phyloP scores from a whole-genome alignment of 805 yeast species.

The Lipomyces spencermartinsiae region DNA sequence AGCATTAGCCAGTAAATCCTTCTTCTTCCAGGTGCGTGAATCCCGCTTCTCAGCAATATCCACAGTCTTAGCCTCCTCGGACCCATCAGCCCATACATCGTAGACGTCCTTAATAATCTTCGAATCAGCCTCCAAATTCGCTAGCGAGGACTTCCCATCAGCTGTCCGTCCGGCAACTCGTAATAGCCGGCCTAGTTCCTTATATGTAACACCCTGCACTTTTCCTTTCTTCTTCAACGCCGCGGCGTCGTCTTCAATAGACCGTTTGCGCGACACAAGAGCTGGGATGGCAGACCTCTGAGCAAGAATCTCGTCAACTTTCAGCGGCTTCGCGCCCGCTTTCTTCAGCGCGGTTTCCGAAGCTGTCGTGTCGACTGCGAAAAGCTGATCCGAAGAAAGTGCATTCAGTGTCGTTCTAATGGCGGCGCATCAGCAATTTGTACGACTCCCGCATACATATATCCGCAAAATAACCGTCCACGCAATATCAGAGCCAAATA shows the following conservation, averaged over 20 bases:
- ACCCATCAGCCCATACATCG: conserved; percentile 82
- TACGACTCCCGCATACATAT: background rate
- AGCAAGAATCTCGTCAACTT: conserved; percentile 73
- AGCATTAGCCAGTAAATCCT: conserved; percentile 7
- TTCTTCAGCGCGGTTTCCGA: conserved; percentile 19
- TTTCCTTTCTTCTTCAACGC: conserved; percentile 49
- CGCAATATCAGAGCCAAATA: background rate
- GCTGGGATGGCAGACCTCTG: conserved; percentile 80
- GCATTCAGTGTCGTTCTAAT: conserved; percentile 21
- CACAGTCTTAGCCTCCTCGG: conserved; percentile 29
- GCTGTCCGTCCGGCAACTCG: conserved; percentile 75
- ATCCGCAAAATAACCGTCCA: background rate
- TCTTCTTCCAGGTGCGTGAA: conserved; percentile 38
- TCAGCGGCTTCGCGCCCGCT: conserved; percentile 47
- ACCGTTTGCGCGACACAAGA: conserved; percentile 50
- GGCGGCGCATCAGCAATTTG: background rate
- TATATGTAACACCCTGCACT: conserved; percentile 67
- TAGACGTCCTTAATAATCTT: conserved; percentile 56
- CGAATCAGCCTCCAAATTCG: conserved; percentile 70
- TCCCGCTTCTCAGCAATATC: conserved; percentile 11
- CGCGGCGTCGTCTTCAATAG: conserved; percentile 39
- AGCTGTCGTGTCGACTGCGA: conserved; percentile 29
- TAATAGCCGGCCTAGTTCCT: conserved; percentile 69
- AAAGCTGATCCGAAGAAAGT: conserved; percentile 24
- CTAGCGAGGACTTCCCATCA: conserved; percentile 59